These are phyloP conservation scores for Penicillium ochrochloron DNA, from an alignment of 495 filamentous ascomycete genomes.

Conservation along the genomic window DNA sequence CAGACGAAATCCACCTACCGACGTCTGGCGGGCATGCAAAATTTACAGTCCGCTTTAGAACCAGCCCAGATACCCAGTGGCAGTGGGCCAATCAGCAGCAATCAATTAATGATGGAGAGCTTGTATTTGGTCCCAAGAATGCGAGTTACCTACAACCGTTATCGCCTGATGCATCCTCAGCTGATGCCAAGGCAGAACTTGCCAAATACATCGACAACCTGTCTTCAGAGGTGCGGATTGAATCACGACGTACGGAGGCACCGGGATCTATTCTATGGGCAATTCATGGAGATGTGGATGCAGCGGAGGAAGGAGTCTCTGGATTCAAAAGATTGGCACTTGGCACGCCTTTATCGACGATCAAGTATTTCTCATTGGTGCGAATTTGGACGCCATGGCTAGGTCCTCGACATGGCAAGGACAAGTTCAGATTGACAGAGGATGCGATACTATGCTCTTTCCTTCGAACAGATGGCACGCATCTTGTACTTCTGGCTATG, in stretches of 20 bases:
- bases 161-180: slow-evolving; percentile 19
- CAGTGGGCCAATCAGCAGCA: slow-evolving; percentile 74
- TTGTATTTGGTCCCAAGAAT: slow-evolving; percentile 45
- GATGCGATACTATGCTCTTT: slow-evolving; percentile 85
- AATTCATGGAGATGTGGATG: slow-evolving; percentile 58
- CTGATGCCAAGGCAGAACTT: slow-evolving; percentile 49
- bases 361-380: slow-evolving; percentile 76
- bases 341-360: slow-evolving; percentile 62
- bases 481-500: slow-evolving; percentile 81
- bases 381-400: slow-evolving; percentile 86
- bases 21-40: slow-evolving; percentile 41
- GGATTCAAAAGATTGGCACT: slow-evolving; percentile 59
- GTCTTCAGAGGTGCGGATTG: slow-evolving; percentile 61
- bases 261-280: slow-evolving; percentile 75
- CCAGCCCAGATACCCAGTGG: slow-evolving; percentile 60
- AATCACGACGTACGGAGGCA: slow-evolving; percentile 64
- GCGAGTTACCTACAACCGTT: slow-evolving; percentile 2
- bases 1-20: slow-evolving; percentile 40
- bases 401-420: slow-evolving; percentile 80
- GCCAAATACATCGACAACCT: slow-evolving; percentile 63
- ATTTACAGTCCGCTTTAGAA: slow-evolving; percentile 81
- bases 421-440: slow-evolving; percentile 66
- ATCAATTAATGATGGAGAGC: slow-evolving; percentile 62
- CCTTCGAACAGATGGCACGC: slow-evolving; percentile 70
- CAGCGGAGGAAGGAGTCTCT: slow-evolving; percentile 60